phyloP scores from a whole-genome alignment of 495 filamentous ascomycete genomes.

The Penicillium tannophilum region DNA sequence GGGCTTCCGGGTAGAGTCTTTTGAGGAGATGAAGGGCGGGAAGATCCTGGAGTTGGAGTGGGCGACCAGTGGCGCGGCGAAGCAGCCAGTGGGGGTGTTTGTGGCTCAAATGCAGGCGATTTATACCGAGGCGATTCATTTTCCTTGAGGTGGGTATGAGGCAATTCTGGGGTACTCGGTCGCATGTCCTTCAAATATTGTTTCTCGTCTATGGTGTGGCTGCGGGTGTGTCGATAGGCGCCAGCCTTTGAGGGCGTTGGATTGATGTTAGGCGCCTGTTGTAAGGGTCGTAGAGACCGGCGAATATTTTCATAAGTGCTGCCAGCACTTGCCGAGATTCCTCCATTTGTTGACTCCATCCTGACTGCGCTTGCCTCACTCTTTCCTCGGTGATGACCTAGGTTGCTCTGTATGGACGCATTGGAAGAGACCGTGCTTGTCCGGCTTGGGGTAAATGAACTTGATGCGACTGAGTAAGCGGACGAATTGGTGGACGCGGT shows the following conservation, averaged over 20 bases:
- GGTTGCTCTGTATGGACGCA: constrained; percentile 57
- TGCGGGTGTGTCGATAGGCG: constrained; percentile 42
- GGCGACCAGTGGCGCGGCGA: constrained; percentile 38
- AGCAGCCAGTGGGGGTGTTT: constrained; percentile 34
- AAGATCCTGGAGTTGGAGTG: constrained; percentile 29
- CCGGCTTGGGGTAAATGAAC: constrained; percentile 65
- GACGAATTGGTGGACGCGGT: constrained; percentile 80
- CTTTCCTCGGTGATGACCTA: constrained; percentile 73
- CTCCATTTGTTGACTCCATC: constrained; percentile 25
- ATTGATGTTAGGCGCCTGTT: constrained; percentile 63
- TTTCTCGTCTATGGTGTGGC: constrained; percentile 47
- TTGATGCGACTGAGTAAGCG: constrained; percentile 69
- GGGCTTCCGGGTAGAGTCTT: constrained; percentile 45
- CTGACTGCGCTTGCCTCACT: constrained; percentile 63
- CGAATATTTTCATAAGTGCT: constrained; percentile 70
- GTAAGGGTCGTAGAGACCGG: constrained; percentile 75
- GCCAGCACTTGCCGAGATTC: constrained; percentile 46
- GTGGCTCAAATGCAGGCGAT: constrained; percentile 25
- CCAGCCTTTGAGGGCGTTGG: constrained; percentile 34
- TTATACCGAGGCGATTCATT: constrained; percentile 33
- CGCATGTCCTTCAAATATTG: constrained; percentile 38
- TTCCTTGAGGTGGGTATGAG: constrained; percentile 34
- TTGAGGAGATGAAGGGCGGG: constrained; percentile 42
- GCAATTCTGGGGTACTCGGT: constrained; percentile 36
- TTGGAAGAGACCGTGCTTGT: constrained; percentile 79